Base-by-base conservation (phyloP, 257 asterid species). In the Plectranthus barbatus region DNA sequence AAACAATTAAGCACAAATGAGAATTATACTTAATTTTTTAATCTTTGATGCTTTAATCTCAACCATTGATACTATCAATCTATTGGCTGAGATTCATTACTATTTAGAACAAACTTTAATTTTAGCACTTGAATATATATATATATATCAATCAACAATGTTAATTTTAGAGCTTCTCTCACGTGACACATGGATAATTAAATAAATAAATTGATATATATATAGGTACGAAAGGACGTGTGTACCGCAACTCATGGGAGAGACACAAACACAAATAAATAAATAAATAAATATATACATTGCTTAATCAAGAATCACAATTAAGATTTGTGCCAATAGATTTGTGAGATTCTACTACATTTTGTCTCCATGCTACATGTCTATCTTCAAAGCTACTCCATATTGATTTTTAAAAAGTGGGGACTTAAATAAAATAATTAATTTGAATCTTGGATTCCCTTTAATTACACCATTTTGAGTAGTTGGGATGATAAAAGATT, bases 351-450 rank as follows among this genome's bases (percentile, higher is more conserved):
- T 37, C 34, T 58, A 58, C 19, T 41, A 14, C 13, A 58, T 7
- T 57, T 72, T 59, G 52, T 51, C 70, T 44, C 69, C 44, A 21
- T 61, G 6, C 26, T 41, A 31, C n/a, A 17, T n/a, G 42, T 65
- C 60, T 55, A 65, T 68, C 79, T 81, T 76, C 70, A 64, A 76
- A 66, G 72, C 45, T 40, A 78, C 80, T 57, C 73, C 48, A 76
- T 61, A 42, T 52, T 44, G 1, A 21, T 20, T 34, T 56, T 29
- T 12, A 12, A 26, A 61, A 60, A 18, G 29, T 10, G 1, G 9
- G 40, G 33, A 1, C 5, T 54, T 7, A 29, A 26, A 13, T 4
- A 1, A 3, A 49, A 34, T 8, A 3, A 9, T 17, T 18, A 18
- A 10, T 9, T 50, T 36, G 62, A 46, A 59, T 23, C 54, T 41